phyloP scores from a whole-genome alignment of 2,329 filamentous ascomycete genomes.

The Knoxdaviesia capensis region DNA sequence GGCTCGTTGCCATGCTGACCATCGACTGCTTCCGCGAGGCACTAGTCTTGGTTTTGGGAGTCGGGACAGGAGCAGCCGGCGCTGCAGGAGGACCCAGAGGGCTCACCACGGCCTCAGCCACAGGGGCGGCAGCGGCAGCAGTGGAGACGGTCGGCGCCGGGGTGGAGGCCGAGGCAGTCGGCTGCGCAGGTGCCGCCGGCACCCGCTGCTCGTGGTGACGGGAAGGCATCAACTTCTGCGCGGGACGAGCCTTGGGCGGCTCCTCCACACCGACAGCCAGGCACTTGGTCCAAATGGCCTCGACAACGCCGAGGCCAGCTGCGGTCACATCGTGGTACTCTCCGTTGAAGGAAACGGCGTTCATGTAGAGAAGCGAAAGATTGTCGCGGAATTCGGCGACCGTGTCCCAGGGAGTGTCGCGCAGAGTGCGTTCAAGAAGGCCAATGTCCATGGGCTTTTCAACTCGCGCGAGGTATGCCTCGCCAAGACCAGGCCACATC shows the following conservation, averaged over 20 bases:
- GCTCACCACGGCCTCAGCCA: constrained; percentile 12
- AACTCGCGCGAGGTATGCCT: constrained; percentile 48
- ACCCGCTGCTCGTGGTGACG: constrained; percentile 24
- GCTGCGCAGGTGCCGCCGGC: constrained; percentile 11
- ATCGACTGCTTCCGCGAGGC: constrained; percentile 1
- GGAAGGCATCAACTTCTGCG: constrained; percentile 22
- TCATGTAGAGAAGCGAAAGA: constrained; percentile 58
- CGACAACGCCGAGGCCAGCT: constrained; percentile 32
- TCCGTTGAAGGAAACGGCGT: constrained; percentile 70
- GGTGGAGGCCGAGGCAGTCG: background rate
- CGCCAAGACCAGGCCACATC: constrained; percentile 55
- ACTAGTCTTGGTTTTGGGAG: constrained; percentile 18
- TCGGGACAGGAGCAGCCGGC: constrained; percentile 1
- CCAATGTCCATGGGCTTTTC: constrained; percentile 67
- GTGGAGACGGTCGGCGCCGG: constrained; percentile 11
- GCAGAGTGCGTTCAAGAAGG: constrained; percentile 64
- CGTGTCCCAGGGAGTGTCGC: constrained; percentile 43
- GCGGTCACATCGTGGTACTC: constrained; percentile 51
- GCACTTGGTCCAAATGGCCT: constrained; percentile 27
- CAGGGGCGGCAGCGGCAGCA: constrained; percentile 8
- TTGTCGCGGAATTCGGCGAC: constrained; percentile 58
- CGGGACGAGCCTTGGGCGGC: constrained; percentile 33
- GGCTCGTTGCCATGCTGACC: constrained; percentile 19
- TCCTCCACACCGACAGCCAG: constrained; percentile 27
- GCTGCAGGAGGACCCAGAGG: background rate